Percentiles rank a stretch among this genome's conserved stretches.
These are phyloP conservation scores for Plicaturopsis crispa DNA, from an alignment of 768 basidiomycete species.

Conservation along the genomic window DNA sequence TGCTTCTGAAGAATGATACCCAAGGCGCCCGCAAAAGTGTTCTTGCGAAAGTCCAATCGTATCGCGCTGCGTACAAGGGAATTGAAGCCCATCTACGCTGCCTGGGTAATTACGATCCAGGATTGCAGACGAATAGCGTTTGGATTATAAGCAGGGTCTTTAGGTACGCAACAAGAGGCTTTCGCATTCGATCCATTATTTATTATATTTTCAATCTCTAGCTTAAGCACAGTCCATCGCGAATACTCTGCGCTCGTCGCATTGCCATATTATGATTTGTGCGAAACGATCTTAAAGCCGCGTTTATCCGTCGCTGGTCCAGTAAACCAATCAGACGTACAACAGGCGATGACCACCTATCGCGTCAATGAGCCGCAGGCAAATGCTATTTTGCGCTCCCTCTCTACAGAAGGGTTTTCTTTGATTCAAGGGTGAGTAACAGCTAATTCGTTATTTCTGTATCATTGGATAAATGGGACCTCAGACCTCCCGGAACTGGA, in stretches of 20 bases:
- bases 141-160: conserved; percentile 80
- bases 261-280: conserved; percentile 76
- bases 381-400: conserved; percentile 71
- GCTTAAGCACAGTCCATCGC: conserved; percentile 84
- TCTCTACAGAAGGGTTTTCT: conserved; percentile 69
- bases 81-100: conserved; percentile 57
- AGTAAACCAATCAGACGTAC: conserved; percentile 44
- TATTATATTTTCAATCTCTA: conserved; percentile 21
- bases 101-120: conserved; percentile 42
- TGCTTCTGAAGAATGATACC: conserved; percentile 62
- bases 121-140: conserved; percentile 51
- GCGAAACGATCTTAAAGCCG: conserved; percentile 63
- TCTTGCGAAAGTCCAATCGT: conserved; percentile 66
- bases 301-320: conserved; percentile 38
- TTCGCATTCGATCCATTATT: conserved; percentile 2
- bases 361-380: conserved; percentile 93
- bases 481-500: conserved; percentile 95
- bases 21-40: conserved; percentile 44
- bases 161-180: conserved; percentile 43
- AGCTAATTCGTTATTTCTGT: not conserved
- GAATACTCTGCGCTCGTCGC: conserved; percentile 87
- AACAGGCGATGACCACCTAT: conserved; percentile 60
- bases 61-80: conserved; percentile 31
- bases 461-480: not conserved
- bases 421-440: conserved; percentile 85